Evolutionary conservation across 257 asterid genomes (phyloP), one percentile per base, ranked within the genome.

Genomic region (Plantago ovata): DNA sequence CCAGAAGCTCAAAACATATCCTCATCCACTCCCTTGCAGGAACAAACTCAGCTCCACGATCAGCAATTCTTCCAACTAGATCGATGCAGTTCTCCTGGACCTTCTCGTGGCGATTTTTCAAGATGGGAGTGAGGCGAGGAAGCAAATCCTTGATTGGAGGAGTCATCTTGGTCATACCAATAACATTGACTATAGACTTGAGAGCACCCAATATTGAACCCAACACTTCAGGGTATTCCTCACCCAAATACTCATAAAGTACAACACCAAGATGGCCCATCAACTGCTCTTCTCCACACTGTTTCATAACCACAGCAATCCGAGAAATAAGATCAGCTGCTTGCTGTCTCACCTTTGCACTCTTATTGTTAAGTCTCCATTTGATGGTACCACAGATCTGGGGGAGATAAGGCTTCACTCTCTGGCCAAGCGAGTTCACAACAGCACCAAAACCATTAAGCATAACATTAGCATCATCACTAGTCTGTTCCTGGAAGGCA

Each of bases 1-100:
- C 97, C 51, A 89, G 84, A 53, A 85, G 96, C 80, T 88, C 96
- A 21, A 88, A 88, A 75, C 96, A 88, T 56, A 88, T 88, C 59
- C 96, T 74, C 96, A 88, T 88, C 96, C 96, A 88, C 66, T 88
- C 95, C 76, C 90, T 85, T 10, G 96, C 96, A 33, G 96, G 91
- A 14, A 88, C 96, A 55, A 85, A 88, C 67, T 88, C 96, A 19
- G 96, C 95, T 14, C 96, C 96, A 60, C 89, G 91, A 19, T 85
- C 96, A 59, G 96, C 96, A 57, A 88, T 88, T 49, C 96, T 77
- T 23, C 96, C 96, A 38, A 88, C 96, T 15, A 88, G 90, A 69
- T 88, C 96, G 1, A 88, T 88, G 55, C 96, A 88, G 59, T 88
- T 88, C 68, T 88, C 96, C 67, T 88, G 96, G 70, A 88, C 96